Evolutionary conservation across 345 rosid species (phyloP).

Genomic region (Gossypium raimondii): DNA sequence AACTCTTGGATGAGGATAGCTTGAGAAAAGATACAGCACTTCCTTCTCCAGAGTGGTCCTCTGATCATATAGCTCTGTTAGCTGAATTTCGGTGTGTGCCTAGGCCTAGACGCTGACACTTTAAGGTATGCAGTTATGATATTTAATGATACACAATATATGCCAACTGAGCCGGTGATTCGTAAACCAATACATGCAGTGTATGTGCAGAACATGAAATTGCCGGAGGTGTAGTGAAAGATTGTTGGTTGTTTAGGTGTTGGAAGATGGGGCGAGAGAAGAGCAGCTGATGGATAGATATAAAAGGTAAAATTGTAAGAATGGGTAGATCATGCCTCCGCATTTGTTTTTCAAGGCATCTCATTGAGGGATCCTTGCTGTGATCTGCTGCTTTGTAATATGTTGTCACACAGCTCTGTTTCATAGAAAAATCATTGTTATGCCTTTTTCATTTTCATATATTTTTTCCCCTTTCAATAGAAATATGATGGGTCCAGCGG

Average conservation of each 20-base stretch:
- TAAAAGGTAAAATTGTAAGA: constrained; percentile 27
- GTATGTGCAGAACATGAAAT: too few relatives aligned
- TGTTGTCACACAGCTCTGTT: constrained; percentile 37
- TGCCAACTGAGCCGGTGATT: background rate
- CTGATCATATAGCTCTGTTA: constrained; percentile 93
- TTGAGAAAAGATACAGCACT: constrained; percentile 98
- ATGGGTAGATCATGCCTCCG: constrained; percentile 36
- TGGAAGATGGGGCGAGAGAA: constrained; percentile 21
- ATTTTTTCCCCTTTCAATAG: constrained; percentile 28
- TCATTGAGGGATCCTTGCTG: constrained; percentile 30
- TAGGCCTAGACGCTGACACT: constrained; percentile 76
- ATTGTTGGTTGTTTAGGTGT: constrained; percentile 1
- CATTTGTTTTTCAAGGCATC: constrained; percentile 29
- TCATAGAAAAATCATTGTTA: constrained; percentile 39
- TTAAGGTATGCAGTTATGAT: constrained; percentile 20
- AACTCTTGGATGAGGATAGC: constrained; percentile 95
- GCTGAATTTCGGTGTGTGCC: constrained; percentile 96
- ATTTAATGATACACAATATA: background rate
- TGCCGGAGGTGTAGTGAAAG: background rate
- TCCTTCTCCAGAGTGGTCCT: constrained; percentile 99
- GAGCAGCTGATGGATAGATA: constrained; percentile 25
- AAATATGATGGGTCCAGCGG: constrained; percentile 21
- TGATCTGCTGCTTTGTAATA: constrained; percentile 53
- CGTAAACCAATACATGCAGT: too few relatives aligned
- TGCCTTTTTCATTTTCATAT: constrained; percentile 14